These are phyloP conservation scores for Agaricus subrufescens DNA, from an alignment of 768 basidiomycete genomes.

Conservation along the genomic window DNA sequence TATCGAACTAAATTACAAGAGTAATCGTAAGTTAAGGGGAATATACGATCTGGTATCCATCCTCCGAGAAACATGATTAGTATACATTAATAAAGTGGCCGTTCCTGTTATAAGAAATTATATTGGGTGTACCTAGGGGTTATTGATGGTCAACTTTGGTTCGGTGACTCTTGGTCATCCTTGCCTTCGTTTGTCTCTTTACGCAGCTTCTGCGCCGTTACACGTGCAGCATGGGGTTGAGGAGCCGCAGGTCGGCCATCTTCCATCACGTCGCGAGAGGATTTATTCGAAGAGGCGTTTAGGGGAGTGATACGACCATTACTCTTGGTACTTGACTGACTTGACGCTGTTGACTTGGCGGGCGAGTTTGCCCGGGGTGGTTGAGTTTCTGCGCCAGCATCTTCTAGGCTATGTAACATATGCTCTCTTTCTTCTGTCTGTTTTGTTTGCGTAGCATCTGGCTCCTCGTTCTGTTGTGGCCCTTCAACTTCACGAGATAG, in stretches of 20 bases:
- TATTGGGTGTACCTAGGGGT: not conserved
- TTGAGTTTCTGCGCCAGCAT: conserved; percentile 14
- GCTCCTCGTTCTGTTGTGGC: conserved; percentile 12
- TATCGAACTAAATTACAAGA: not conserved
- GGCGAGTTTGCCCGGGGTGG: not conserved
- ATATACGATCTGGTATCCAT: not conserved
- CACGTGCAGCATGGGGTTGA: not conserved
- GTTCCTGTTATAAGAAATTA: not conserved
- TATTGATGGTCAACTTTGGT: not conserved
- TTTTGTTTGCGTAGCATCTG: not conserved
- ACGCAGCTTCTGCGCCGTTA: no score
- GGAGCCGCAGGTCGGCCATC: not conserved
- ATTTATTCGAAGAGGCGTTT: not conserved
- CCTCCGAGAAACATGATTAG: not conserved
- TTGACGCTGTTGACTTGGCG: not conserved
- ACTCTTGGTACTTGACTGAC: not conserved
- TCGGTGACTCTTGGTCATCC: not conserved
- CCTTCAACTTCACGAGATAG: conserved; percentile 75
- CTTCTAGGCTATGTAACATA: conserved; percentile 22
- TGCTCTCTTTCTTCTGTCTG: conserved; percentile 13
- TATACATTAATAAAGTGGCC: not conserved
- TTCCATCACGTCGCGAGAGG: not conserved
- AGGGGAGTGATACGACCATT: not conserved
- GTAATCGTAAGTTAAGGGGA: no score
- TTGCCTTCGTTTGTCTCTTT: not conserved